These are phyloP conservation scores for Lentithecium fluviatile DNA, from an alignment of 495 filamentous ascomycete genomes.

Conservation along the genomic window DNA sequence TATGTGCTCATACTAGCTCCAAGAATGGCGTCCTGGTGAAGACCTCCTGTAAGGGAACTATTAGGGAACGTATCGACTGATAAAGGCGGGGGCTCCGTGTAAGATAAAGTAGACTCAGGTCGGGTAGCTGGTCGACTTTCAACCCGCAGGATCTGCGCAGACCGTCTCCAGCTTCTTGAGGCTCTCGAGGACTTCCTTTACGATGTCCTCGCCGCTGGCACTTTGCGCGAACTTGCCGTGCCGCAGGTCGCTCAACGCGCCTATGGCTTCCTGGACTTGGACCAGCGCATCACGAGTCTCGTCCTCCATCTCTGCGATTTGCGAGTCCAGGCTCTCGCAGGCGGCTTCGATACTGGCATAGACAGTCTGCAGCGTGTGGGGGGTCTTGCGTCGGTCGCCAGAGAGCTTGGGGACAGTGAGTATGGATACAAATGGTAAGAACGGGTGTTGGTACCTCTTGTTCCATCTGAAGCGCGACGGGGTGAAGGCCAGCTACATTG, in stretches of 20 bases:
- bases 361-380: constrained; percentile 65
- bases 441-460: constrained; percentile 53
- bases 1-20: no score
- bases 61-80: no score
- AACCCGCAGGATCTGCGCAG: constrained; percentile 15
- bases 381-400: constrained; percentile 47
- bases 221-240: constrained; percentile 71
- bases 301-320: constrained; percentile 61
- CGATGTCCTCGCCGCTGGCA: constrained; percentile 58
- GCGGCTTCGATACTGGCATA: constrained; percentile 67
- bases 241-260: constrained; percentile 75
- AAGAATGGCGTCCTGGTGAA: no score
- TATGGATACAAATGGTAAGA: not conserved
- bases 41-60: no score
- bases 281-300: constrained; percentile 62
- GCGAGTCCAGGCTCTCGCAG: constrained; percentile 61
- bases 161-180: constrained; percentile 31
- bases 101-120: no score
- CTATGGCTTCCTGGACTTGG: constrained; percentile 62
- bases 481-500: constrained; percentile 55
- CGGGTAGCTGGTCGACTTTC: no score
- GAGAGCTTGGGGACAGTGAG: constrained; percentile 54
- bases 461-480: constrained; percentile 57
- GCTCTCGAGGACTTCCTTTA: constrained; percentile 52
- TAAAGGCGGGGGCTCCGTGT: no score